Evolutionary conservation across 768 basidiomycete genomes (phyloP), one percentile per base, ranked within the genome.

Genomic region (Suillus alpinus): DNA sequence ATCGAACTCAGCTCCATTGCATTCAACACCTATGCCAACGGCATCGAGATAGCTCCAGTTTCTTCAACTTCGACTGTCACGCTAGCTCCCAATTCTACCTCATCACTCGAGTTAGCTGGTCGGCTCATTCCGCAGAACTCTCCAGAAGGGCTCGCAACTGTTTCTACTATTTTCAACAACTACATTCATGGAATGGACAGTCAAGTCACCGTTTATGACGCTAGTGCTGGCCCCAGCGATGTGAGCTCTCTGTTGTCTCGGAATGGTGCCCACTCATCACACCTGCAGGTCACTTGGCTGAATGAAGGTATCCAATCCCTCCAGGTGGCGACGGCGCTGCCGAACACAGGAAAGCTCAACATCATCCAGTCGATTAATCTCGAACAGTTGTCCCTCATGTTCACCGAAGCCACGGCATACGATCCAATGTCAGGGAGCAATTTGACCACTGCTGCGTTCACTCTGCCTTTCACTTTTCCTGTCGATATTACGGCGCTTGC

Each of bases 181-280:
- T 91, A 88, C 67, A 79, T 91, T 0, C 85, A 87, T 40, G 89
- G 88, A 1, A 75, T 83, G 67, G 80, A 87, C 67, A 88, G 84
- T 62, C 69, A 80, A 60, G 80, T 90, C 20, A 68, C 75, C 18
- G 86, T 91, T 9, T 78, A 81, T 31, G 88, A 88, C 14, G 78
- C 80, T 36, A 79, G 80, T 59, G 86, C 85, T 4, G 85, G 84
- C 14, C 78, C 86, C 1, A 75, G 76, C 56, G 82, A 82, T 62
- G 88, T 89, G 66, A 52, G 80, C 67, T 39, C 8, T 32, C 8
- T 34, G 8, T 18, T 46, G 18, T 41, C 20, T 29, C 5, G 10
- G 36, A 44, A n/a, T 59, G 16, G 49, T 55, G 58, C 56, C 46
- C 29, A 26, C 61, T 66, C 26, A 62, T 18, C 43, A 31, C 12